Percentiles rank a stretch among this genome's conserved stretches.
Evolutionary conservation across 2,329 filamentous ascomycete genomes (phyloP).

Genomic region (Exophiala phaeomuriformis): DNA sequence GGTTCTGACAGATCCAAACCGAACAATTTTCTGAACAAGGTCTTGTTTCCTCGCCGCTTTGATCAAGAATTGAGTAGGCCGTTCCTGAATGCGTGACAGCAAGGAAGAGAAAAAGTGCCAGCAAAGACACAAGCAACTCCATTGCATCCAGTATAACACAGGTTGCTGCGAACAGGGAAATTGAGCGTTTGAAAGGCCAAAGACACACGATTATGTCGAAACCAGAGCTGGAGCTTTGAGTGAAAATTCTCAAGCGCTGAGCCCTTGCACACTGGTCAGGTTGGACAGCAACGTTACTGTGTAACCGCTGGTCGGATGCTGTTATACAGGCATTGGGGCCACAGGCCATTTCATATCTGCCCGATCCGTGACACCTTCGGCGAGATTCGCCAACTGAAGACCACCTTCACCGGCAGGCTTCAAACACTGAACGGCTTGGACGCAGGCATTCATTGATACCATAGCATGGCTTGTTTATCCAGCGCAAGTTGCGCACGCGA

Average conservation of each 20-base stretch:
- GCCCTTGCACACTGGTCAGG: too few relatives aligned
- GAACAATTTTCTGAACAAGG: background rate
- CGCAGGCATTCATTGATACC: too few relatives aligned
- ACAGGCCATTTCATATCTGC: too few relatives aligned
- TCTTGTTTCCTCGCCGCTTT: background rate
- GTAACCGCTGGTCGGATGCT: too few relatives aligned
- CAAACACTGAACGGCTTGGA: too few relatives aligned
- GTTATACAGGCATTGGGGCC: too few relatives aligned
- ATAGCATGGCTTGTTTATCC: too few relatives aligned
- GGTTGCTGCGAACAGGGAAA: background rate
- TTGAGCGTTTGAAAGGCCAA: background rate
- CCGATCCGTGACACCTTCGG: too few relatives aligned
- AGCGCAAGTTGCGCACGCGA: too few relatives aligned
- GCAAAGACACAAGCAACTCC: background rate
- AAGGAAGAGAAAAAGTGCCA: background rate
- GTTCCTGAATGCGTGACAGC: background rate
- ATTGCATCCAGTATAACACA: background rate
- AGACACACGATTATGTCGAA: background rate
- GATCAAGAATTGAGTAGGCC: background rate
- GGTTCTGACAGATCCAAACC: conserved; percentile 10
- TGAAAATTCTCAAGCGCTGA: background rate
- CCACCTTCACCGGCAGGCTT: too few relatives aligned
- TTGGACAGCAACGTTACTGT: too few relatives aligned
- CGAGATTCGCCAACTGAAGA: too few relatives aligned
- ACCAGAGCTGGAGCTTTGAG: background rate